Evolutionary conservation across 495 filamentous ascomycete species (phyloP).

Genomic region (Penicillium diatomitis): DNA sequence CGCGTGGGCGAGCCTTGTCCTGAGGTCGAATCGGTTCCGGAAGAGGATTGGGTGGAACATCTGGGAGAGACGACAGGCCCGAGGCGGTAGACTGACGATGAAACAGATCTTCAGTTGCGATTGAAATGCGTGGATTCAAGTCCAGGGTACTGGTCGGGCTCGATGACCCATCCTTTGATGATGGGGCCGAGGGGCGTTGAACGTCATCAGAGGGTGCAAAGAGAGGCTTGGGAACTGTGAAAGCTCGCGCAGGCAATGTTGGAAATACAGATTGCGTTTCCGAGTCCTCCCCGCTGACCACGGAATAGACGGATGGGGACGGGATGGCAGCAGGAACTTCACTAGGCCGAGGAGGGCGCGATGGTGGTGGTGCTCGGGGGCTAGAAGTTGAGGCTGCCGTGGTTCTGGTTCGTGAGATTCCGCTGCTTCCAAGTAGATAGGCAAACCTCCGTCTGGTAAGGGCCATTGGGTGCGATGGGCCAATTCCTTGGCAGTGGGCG

Average conservation of each 20-base stretch:
- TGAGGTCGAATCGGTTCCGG: conserved; percentile 10
- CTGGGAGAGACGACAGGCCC: conserved; percentile 33
- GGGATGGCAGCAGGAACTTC: conserved; percentile 16
- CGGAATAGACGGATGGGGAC: conserved; percentile 33
- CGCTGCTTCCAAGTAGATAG: neutral
- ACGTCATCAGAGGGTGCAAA: conserved; percentile 1
- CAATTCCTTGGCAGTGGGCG: conserved; percentile 18
- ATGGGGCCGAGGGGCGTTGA: conserved; percentile 14
- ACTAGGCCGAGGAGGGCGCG: conserved; percentile 55
- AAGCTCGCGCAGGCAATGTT: conserved; percentile 40
- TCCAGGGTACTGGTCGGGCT: conserved; percentile 22
- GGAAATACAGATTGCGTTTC: conserved; percentile 33
- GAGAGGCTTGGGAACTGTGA: conserved; percentile 41
- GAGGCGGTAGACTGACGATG: conserved; percentile 26
- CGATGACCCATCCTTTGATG: conserved; percentile 24
- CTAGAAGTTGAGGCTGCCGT: conserved; percentile 24
- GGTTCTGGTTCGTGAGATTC: conserved; percentile 2
- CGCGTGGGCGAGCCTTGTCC: conserved; percentile 7
- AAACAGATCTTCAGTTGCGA: conserved; percentile 25
- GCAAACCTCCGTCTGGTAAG: conserved; percentile 31
- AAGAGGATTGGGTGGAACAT: conserved; percentile 25
- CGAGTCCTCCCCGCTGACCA: conserved; percentile 46
- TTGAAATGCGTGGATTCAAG: conserved; percentile 20
- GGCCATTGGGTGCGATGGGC: conserved; percentile 28
- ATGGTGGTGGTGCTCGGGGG: conserved; percentile 50